phyloP scores from a whole-genome alignment of 2,329 filamentous ascomycete genomes.

The Monosporascus ibericus region DNA sequence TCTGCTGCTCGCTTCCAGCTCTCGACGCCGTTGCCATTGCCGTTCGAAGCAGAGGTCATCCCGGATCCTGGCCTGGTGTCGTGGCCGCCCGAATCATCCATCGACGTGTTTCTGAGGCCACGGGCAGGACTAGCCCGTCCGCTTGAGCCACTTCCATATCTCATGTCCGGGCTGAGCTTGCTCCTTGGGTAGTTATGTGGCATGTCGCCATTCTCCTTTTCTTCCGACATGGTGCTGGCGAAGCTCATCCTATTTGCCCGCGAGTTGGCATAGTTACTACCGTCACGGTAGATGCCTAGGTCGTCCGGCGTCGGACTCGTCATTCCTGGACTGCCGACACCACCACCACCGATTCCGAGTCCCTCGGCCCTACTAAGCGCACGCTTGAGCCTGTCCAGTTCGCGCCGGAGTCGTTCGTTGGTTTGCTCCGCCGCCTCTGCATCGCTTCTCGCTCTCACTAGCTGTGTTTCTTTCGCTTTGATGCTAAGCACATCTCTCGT shows the following conservation, averaged over 20 bases:
- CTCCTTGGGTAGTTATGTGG: slow-evolving; percentile 36
- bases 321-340: slow-evolving; percentile 35
- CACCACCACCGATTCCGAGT: slow-evolving; percentile 32
- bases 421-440: slow-evolving; percentile 82
- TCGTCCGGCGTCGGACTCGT: slow-evolving; percentile 54
- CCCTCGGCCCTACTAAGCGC: slow-evolving; percentile 63
- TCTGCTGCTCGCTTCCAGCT: slow-evolving; percentile 97
- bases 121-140: slow-evolving; percentile 55
- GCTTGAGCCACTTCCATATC: slow-evolving; percentile 49
- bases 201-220: slow-evolving; percentile 65
- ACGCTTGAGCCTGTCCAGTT: slow-evolving; percentile 89
- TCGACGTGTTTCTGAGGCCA: slow-evolving; percentile 39
- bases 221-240: slow-evolving; percentile 62
- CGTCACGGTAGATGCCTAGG: slow-evolving; percentile 52
- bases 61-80: slow-evolving; percentile 9
- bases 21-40: slow-evolving; percentile 57
- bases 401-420: slow-evolving; percentile 76
- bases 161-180: slow-evolving; percentile 49
- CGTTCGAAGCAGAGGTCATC: slow-evolving; percentile 10
- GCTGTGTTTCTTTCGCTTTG: slow-evolving; percentile 96
- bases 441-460: slow-evolving; percentile 86
- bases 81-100: slow-evolving; percentile 16
- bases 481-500: slow-evolving; percentile 92
- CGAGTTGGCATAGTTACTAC: slow-evolving; percentile 29
- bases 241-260: slow-evolving; percentile 53